Conservation (phyloP, 2,329 filamentous ascomycete species). For the Grosmannia serpens region DNA sequence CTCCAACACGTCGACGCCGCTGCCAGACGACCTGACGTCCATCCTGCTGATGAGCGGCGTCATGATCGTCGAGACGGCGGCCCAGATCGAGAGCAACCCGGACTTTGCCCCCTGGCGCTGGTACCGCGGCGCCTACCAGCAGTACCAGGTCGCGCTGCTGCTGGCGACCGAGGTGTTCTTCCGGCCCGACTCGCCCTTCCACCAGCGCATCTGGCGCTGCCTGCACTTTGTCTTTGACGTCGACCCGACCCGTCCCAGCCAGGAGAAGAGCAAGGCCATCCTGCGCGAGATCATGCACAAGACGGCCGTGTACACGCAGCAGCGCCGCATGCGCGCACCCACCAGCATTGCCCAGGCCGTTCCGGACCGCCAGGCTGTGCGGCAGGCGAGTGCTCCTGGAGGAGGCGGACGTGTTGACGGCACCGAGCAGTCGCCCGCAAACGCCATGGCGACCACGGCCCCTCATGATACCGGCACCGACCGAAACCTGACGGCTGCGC, state of each 20-base stretch:
- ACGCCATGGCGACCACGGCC: neutral
- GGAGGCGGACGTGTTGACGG: neutral
- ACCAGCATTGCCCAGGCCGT: constrained; percentile 28
- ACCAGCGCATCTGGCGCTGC: constrained; percentile 57
- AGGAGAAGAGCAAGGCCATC: constrained; percentile 48
- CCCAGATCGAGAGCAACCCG: constrained; percentile 31
- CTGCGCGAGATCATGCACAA: constrained; percentile 51
- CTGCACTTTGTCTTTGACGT: constrained; percentile 62
- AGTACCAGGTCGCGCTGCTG: constrained; percentile 60
- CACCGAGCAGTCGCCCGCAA: neutral
- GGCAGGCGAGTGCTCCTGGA: neutral
- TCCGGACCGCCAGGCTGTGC: constrained; percentile 14
- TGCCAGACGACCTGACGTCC: constrained; percentile 52
- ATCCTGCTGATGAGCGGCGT: constrained; percentile 52
- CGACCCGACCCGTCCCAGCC: constrained; percentile 35
- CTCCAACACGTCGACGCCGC: constrained; percentile 26
- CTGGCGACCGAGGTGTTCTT: constrained; percentile 57
- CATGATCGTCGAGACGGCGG: constrained; percentile 35
- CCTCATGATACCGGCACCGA: too few relatives aligned
- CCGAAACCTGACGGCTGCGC: neutral
- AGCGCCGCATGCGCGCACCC: constrained; percentile 46
- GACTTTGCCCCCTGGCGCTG: constrained; percentile 50
- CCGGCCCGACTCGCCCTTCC: constrained; percentile 43
- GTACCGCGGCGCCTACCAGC: constrained; percentile 61
- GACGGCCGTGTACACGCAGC: constrained; percentile 44